These are phyloP conservation scores for Fragaria vesca DNA, from an alignment of 306 rosid genomes.

Conservation along the genomic window DNA sequence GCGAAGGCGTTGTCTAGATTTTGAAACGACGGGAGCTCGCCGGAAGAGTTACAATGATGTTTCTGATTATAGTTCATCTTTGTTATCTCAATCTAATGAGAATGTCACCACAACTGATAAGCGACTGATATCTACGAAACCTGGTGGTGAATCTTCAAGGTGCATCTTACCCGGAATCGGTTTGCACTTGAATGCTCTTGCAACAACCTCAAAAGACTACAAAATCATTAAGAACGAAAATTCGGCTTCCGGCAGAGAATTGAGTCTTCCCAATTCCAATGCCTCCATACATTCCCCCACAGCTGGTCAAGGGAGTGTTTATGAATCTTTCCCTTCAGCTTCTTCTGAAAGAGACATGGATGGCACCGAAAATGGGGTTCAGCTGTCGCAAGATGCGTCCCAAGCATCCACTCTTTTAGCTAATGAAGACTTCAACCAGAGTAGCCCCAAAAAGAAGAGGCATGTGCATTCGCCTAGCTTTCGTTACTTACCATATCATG, in stretches of 20 bases:
- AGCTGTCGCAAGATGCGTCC: slow-evolving; percentile 55
- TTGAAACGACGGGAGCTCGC: slow-evolving; percentile 61
- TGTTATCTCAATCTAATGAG: slow-evolving; percentile 43
- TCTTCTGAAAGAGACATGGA: slow-evolving; percentile 51
- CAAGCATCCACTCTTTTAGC: slow-evolving; percentile 40
- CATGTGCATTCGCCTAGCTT: slow-evolving; percentile 23
- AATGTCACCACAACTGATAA: slow-evolving; percentile 37
- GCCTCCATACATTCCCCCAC: slow-evolving; percentile 40
- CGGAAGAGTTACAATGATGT: slow-evolving; percentile 46
- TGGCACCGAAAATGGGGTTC: slow-evolving; percentile 42
- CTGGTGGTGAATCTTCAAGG: slow-evolving; percentile 41
- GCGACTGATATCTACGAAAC: slow-evolving; percentile 41
- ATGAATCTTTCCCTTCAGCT: slow-evolving; percentile 30
- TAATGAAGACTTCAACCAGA: slow-evolving; percentile 64
- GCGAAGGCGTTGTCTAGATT: slow-evolving; percentile 86
- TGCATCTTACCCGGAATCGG: slow-evolving; percentile 71
- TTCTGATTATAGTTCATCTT: slow-evolving; percentile 42
- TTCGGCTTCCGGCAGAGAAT: slow-evolving; percentile 45
- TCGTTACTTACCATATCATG: slow-evolving; percentile 10
- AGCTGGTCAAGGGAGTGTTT: slow-evolving; percentile 46
- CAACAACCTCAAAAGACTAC: slow-evolving; percentile 45
- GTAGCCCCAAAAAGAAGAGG: slow-evolving; percentile 84
- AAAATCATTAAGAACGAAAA: slow-evolving; percentile 37
- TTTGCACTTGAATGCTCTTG: slow-evolving; percentile 79
- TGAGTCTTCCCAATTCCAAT: slow-evolving; percentile 39